Evolutionary conservation across 176 grass and related monocot genomes (phyloP).

Genomic region (Zoysia pacifica): DNA sequence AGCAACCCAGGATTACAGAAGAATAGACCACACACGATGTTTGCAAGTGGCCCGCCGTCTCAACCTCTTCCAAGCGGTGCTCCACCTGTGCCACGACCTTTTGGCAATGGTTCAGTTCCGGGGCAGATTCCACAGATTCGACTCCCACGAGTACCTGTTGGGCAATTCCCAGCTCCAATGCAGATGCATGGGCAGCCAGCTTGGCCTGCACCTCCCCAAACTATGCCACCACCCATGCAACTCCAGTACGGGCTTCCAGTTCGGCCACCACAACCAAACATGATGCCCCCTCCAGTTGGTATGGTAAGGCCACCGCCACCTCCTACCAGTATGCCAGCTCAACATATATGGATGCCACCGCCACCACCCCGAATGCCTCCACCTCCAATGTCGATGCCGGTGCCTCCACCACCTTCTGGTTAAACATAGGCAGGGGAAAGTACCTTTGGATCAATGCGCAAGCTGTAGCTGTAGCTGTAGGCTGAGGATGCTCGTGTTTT

Average conservation of each 20-base stretch:
- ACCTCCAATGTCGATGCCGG: conserved; percentile 56
- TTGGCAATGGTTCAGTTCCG: conserved; percentile 59
- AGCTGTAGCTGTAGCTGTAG: conserved; percentile 38
- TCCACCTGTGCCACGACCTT: conserved; percentile 59
- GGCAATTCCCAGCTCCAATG: conserved; percentile 73
- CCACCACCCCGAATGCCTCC: conserved; percentile 60
- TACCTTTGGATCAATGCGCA: conserved; percentile 16
- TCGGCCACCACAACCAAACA: conserved; percentile 55
- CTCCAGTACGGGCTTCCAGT: conserved; percentile 55
- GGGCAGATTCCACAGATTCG: conserved; percentile 50
- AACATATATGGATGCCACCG: conserved; percentile 71
- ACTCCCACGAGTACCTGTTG: conserved; percentile 47
- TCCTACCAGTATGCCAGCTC: conserved; percentile 41
- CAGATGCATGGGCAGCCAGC: conserved; percentile 68
- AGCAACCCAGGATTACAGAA: conserved; percentile 82
- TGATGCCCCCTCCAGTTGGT: conserved; percentile 70
- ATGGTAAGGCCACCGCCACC: conserved; percentile 70
- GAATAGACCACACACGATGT: conserved; percentile 84
- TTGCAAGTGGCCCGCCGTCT: conserved; percentile 81
- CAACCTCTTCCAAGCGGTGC: conserved; percentile 54
- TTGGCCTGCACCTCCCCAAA: conserved; percentile 57
- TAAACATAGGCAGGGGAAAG: conserved; percentile 20
- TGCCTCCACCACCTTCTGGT: conserved; percentile 41
- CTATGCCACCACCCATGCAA: conserved; percentile 35
- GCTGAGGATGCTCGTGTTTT: conserved; percentile 34